phyloP scores from a whole-genome alignment of 2,329 filamentous ascomycete genomes.

The Fusarium sp. region DNA sequence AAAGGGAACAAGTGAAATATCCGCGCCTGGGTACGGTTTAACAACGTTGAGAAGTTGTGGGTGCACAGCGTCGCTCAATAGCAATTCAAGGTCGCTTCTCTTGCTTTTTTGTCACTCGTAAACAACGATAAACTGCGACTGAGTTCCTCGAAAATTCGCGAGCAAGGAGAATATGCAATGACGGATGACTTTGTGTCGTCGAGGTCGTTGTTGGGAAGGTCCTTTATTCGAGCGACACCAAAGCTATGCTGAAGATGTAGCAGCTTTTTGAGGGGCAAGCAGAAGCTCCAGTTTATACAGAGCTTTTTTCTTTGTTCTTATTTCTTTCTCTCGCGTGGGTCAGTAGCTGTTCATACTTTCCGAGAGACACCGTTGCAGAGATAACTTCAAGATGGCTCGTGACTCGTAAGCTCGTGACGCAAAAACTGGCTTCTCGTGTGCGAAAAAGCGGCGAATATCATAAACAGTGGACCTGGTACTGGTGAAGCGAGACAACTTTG shows the following conservation, averaged over 20 bases:
- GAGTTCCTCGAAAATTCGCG: slow-evolving; percentile 4
- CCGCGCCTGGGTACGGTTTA: not conserved
- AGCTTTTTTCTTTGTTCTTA: slow-evolving; percentile 12
- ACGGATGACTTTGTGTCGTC: slow-evolving; percentile 9
- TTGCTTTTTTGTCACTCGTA: slow-evolving; percentile 13
- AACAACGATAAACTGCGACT: not conserved
- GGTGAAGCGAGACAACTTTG: slow-evolving; percentile 37
- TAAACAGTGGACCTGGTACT: slow-evolving; percentile 39
- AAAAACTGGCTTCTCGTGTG: slow-evolving; percentile 37
- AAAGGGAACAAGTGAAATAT: slow-evolving; percentile 6
- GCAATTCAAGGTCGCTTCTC: slow-evolving; percentile 5
- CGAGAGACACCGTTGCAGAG: slow-evolving; percentile 27
- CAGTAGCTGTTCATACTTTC: slow-evolving; percentile 14
- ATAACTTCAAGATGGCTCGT: slow-evolving; percentile 29
- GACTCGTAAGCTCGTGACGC: slow-evolving; percentile 46
- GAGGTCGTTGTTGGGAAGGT: slow-evolving; percentile 6
- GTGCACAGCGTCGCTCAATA: slow-evolving; percentile 16
- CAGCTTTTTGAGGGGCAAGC: slow-evolving; percentile 26
- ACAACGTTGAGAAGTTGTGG: slow-evolving; percentile 14
- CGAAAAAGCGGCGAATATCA: slow-evolving; percentile 33
- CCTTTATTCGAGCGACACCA: slow-evolving; percentile 21
- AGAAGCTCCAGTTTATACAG: slow-evolving; percentile 30
- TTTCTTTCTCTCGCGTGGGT: slow-evolving; percentile 30
- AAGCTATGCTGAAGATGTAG: slow-evolving; percentile 26
- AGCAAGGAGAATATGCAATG: slow-evolving; percentile 2